A percentile compares a stretch with the other conserved stretches of the same genome.
Evolutionary conservation across 2,329 filamentous ascomycete species (phyloP).

Genomic region (Pleurostoma richardsiae): DNA sequence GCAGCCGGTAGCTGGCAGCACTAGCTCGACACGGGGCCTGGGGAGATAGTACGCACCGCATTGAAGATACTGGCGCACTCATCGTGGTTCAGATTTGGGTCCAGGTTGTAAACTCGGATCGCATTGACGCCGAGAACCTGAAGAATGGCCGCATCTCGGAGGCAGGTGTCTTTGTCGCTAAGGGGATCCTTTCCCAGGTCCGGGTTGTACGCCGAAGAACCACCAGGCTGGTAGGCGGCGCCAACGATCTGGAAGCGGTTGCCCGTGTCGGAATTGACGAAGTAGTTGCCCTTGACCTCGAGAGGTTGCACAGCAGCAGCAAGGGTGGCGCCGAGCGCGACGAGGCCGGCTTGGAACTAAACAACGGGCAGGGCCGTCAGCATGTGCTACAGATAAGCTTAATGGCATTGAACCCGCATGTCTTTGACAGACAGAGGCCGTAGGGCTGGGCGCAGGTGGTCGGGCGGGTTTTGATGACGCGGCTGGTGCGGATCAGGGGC

Average conservation of each 20-base stretch:
- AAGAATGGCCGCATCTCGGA: conserved; percentile 62
- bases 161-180: conserved; percentile 51
- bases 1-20: too few species aligned
- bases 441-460: too few species aligned
- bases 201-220: conserved; percentile 57
- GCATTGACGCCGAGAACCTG: conserved; percentile 61
- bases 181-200: conserved; percentile 50
- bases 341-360: not conserved
- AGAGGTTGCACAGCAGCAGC: conserved; percentile 54
- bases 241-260: conserved; percentile 62
- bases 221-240: conserved; percentile 65
- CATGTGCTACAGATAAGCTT: too few species aligned
- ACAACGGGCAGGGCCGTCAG: not conserved
- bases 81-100: conserved; percentile 62
- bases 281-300: conserved; percentile 50
- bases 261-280: conserved; percentile 54
- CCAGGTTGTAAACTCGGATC: conserved; percentile 66
- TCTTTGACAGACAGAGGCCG: too few species aligned
- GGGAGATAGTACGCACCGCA: conserved; percentile 28
- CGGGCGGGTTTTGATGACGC: too few species aligned
- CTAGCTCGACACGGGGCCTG: too few species aligned
- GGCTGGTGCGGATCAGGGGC: too few species aligned
- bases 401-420: too few species aligned
- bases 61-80: conserved; percentile 65
- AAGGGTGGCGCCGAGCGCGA: conserved; percentile 35